Base-by-base conservation (phyloP, 2,329 filamentous ascomycete species). In the Phoma sp. region DNA sequence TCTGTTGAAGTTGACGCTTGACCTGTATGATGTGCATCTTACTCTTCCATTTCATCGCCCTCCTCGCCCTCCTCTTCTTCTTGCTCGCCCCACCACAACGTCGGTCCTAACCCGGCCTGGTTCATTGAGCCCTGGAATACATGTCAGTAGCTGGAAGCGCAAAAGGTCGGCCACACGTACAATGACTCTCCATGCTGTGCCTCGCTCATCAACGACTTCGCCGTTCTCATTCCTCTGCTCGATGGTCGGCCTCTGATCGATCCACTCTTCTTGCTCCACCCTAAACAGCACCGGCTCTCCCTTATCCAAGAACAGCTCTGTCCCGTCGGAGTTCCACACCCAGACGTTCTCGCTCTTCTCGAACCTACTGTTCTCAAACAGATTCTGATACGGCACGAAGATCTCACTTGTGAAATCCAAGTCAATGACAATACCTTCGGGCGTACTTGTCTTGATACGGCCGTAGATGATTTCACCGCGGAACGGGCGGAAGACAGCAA, bases 341-440 rank as follows among this genome's bases (percentile, higher is more conserved):
- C 91, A 98, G 2, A 91, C 83, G 64, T 90, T 85, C 64, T 96
- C 90, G 52, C 83, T 83, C 59, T 87, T 85, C 58, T 90, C 86
- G 67, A 90, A 96, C 70, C 85, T 83, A 24, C 87, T 64, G 32
- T 69, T 67, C 24, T 73, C 67, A 22, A 67, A 69, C 1, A 76
- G 61, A 39, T 72, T 69, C 24, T 70, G 61, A 30, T 64, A 63
- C 84, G 91, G 59, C 4, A 98, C 86, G 55, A 91, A 88, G 29
- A 99, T 91, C 60, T 98, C 93, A 65, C 93, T 90, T 65, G 97
- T 99, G 74, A 99, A 99, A 59, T 96, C 91, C 4, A 93, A 88
- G 43, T 87, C 86, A 55, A 98, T 82, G 67, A 87, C 86, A 67
- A 96, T 91, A 33, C 90, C 92, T 1, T 87, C 79, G 7, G 86